Base-by-base conservation (phyloP, 2,329 filamentous ascomycete species). In the Thielaviopsis populi region DNA sequence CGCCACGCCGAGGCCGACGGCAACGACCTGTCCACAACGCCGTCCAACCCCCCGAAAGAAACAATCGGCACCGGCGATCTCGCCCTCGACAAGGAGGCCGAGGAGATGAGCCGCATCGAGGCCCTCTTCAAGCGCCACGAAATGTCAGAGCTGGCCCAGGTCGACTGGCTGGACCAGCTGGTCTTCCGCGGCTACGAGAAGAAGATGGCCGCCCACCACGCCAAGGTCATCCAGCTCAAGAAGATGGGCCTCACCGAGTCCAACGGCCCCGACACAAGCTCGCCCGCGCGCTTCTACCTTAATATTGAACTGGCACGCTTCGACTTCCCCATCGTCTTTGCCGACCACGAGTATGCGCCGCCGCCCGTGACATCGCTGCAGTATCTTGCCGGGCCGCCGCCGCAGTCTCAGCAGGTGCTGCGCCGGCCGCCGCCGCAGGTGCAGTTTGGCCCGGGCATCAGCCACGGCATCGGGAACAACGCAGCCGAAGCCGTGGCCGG, bases 51-150 rank as follows among this genome's bases (percentile, higher is more conserved):
- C 2, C 75, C 78, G 1, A 84, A 81, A 64, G 78, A 76, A 65
- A 78, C 78, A 33, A 75, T 77, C 1, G 79, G 75, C 64, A 80
- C 78, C 48, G 77, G 76, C 4, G 75, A 76, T 0, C 74, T 79
- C 1, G 76, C 79, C 1, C 72, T 77, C 0, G 84, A 88, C 65
- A 86, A 86, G 69, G 84, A 95, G 66, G 76, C 76, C n/a, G 85
- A 89, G 62, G 94, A 99, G 74, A 80, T 96, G 67, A 91, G 96
- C 69, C 81, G 94, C 19, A 81, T 99, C 69, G 91, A 97, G 71
- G 86, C 84, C 63, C 74, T 97, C 24, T 88, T 99, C 72, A 99
- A 99, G 75, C 95, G 96, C 74, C 94, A 97, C 71, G 95, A 99
- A 72, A 95, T 96, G 87, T 91, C 91, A 19, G 94, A 99, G 72